phyloP scores from a whole-genome alignment of 73 alveolate species.

The Paramecium sonneborni region DNA sequence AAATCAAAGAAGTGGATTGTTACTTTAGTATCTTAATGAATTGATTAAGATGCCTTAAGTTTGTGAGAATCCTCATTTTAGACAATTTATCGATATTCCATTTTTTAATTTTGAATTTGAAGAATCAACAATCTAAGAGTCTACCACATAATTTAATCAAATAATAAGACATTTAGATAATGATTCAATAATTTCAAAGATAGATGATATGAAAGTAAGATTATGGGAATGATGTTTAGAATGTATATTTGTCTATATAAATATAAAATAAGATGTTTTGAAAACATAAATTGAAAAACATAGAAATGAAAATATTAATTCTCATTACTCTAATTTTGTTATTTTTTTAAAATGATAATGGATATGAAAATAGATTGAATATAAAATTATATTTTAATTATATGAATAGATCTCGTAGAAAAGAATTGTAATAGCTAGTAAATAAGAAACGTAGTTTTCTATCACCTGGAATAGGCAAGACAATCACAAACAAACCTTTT shows the following conservation, averaged over 20 bases:
- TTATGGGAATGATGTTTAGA: not conserved
- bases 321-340: no score
- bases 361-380: not conserved
- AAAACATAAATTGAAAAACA: no score
- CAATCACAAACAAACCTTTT: not conserved
- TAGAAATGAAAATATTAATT: no score
- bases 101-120: not conserved
- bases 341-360: no score
- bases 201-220: not conserved
- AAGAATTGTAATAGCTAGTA: not conserved
- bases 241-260: not conserved
- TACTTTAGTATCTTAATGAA: not conserved
- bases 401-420: conserved; percentile 23
- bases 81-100: not conserved
- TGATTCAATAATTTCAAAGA: not conserved
- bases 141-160: not conserved
- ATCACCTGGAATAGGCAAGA: not conserved
- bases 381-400: not conserved
- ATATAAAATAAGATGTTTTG: no score
- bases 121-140: not conserved
- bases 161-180: not conserved
- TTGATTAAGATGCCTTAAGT: not conserved
- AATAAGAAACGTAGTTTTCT: not conserved
- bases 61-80: not conserved
- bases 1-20: not conserved